Percentiles rank a stretch among this genome's conserved stretches.
These are phyloP conservation scores for Trifolium subterraneum DNA, from an alignment of 306 rosid genomes.

Conservation along the genomic window DNA sequence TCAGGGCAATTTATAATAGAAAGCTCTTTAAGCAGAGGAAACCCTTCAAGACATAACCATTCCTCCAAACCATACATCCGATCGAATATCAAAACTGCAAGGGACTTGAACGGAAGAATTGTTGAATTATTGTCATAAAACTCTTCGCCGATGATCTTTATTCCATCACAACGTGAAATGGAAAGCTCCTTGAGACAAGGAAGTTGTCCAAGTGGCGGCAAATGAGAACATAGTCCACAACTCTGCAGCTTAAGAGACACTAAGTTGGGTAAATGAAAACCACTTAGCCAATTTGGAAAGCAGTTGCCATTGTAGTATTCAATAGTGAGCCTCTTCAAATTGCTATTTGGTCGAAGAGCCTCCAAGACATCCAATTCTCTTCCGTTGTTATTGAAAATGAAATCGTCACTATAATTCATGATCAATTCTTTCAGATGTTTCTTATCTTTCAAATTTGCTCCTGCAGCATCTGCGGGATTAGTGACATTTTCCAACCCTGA, in stretches of 20 bases:
- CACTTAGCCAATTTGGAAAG: constrained; percentile 42
- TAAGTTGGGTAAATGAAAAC: neutral
- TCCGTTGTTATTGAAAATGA: neutral
- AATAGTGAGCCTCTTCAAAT: neutral
- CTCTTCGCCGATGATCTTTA: constrained; percentile 35
- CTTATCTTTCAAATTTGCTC: constrained; percentile 32
- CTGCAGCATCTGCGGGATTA: neutral
- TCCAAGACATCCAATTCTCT: neutral
- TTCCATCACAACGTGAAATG: constrained; percentile 4
- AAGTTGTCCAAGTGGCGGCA: constrained; percentile 47
- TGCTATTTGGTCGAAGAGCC: constrained; percentile 12
- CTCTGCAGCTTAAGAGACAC: neutral
- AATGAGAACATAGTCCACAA: neutral
- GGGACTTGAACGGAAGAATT: neutral
- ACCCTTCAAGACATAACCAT: constrained; percentile 19
- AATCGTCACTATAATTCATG: neutral
- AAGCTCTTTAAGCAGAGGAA: constrained; percentile 24
- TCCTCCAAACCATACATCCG: constrained; percentile 17
- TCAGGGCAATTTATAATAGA: neutral
- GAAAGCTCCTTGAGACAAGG: constrained; percentile 39
- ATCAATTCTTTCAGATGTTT: constrained; percentile 1
- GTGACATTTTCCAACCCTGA: neutral
- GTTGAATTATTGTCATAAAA: constrained; percentile 24
- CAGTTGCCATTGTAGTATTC: neutral
- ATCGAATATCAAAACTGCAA: constrained; percentile 1